phyloP scores from a whole-genome alignment of 2,329 filamentous ascomycete genomes.

The Cercospora sp. region DNA sequence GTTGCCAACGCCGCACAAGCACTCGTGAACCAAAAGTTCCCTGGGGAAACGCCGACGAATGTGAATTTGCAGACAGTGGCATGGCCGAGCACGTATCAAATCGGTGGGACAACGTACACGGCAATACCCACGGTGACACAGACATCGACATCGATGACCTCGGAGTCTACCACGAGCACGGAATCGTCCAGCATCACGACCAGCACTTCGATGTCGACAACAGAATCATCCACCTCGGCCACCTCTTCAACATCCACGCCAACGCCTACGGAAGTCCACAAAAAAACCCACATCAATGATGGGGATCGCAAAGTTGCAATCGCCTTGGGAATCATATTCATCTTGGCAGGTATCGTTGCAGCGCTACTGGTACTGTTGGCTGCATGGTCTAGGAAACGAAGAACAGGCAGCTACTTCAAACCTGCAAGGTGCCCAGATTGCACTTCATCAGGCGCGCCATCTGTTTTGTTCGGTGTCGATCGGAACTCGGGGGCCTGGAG shows the following conservation, averaged over 20 bases:
- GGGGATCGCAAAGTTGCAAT: constrained; percentile 15
- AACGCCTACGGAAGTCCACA: neutral
- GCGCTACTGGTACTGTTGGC: constrained; percentile 4
- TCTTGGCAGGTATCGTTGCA: neutral
- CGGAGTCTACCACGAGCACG: neutral
- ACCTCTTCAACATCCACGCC: neutral
- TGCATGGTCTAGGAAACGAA: constrained; percentile 13
- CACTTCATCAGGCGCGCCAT: constrained; percentile 1
- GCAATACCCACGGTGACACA: neutral
- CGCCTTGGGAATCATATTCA: constrained; percentile 13
- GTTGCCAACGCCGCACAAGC: constrained; percentile 6
- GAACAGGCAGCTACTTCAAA: constrained; percentile 16
- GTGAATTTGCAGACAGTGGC: constrained; percentile 10
- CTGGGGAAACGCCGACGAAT: neutral
- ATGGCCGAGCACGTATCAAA: constrained; percentile 11
- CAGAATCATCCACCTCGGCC: neutral
- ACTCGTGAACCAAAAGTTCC: constrained; percentile 8
- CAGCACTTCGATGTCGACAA: neutral
- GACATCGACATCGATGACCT: neutral
- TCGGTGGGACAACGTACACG: constrained; percentile 12
- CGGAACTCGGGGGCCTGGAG: constrained; percentile 8
- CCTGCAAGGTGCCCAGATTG: constrained; percentile 15
- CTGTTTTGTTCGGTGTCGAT: neutral
- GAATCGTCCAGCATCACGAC: neutral
- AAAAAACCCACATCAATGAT: constrained; percentile 1